Conservation (phyloP, 2,329 filamentous ascomycete genomes). For the Paraconiothyrium sp. region DNA sequence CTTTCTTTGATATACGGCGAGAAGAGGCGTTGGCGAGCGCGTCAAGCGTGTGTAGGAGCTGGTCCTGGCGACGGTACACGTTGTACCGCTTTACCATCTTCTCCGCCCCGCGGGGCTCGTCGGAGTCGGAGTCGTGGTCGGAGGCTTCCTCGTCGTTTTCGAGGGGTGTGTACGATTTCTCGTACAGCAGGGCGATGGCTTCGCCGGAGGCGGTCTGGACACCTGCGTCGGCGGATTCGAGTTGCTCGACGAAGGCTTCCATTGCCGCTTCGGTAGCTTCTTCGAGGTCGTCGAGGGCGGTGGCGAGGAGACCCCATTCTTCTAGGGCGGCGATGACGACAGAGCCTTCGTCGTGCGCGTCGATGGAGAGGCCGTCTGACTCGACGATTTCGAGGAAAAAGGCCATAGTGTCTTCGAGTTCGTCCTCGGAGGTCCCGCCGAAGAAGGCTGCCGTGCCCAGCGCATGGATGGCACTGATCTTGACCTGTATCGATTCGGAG, state of each 20-base stretch:
- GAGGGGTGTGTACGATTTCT: conserved; percentile 71
- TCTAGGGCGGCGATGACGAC: conserved; percentile 79
- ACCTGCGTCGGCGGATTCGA: conserved; percentile 75
- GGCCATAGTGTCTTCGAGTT: conserved; percentile 75
- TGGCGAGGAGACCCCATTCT: conserved; percentile 83
- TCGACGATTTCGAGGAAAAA: conserved; percentile 81
- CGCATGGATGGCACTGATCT: conserved; percentile 76
- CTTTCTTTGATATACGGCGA: conserved; percentile 71
- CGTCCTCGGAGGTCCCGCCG: conserved; percentile 75
- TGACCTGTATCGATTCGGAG: conserved; percentile 70
- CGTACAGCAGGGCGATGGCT: conserved; percentile 84
- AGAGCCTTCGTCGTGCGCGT: conserved; percentile 73
- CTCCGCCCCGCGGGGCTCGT: conserved; percentile 33
- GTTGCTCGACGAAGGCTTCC: conserved; percentile 85
- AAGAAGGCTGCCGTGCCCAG: conserved; percentile 78
- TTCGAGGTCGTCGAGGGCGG: conserved; percentile 78
- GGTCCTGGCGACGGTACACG: conserved; percentile 70
- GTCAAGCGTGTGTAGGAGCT: conserved; percentile 67
- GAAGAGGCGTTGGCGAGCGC: conserved; percentile 68
- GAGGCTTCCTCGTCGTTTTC: conserved; percentile 65
- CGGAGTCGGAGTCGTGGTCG: conserved; percentile 59
- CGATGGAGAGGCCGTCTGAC: conserved; percentile 77
- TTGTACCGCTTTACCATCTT: conserved; percentile 70
- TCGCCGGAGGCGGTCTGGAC: conserved; percentile 82
- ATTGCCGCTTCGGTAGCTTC: conserved; percentile 75